A percentile compares a stretch with the other conserved stretches of the same genome.
phyloP scores from a whole-genome alignment of 805 yeast genomes.

The Pichia heedii region DNA sequence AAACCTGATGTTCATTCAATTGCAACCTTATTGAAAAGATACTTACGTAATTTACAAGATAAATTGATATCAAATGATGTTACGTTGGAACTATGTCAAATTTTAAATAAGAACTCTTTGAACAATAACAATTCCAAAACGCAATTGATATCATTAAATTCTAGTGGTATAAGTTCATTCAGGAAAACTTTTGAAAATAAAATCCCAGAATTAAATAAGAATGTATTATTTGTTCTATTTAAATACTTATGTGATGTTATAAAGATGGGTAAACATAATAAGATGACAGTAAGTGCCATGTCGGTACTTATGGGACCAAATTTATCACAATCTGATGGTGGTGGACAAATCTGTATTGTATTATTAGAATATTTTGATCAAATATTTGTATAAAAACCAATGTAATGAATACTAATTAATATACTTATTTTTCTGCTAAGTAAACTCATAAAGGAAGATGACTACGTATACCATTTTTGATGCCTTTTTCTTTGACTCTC shows the following conservation, averaged over 20 bases:
- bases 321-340: slow-evolving; percentile 26
- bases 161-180: slow-evolving; percentile 7
- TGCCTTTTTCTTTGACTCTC: slow-evolving; percentile 39
- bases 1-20: slow-evolving; percentile 75
- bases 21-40: slow-evolving; percentile 77
- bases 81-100: slow-evolving; percentile 27
- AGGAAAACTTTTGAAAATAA: slow-evolving; percentile 27
- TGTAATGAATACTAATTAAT: not conserved
- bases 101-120: slow-evolving; percentile 15
- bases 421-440: not conserved
- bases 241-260: slow-evolving; percentile 58
- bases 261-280: slow-evolving; percentile 51
- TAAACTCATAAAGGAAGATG: slow-evolving; percentile 5
- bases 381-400: slow-evolving; percentile 13
- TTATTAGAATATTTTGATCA: slow-evolving; percentile 22
- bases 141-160: not conserved
- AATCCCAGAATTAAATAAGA: slow-evolving; percentile 48
- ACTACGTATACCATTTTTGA: slow-evolving; percentile 7
- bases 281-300: slow-evolving; percentile 75
- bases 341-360: slow-evolving; percentile 24
- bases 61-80: slow-evolving; percentile 51
- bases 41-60: slow-evolving; percentile 67
- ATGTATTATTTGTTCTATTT: slow-evolving; percentile 57
- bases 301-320: slow-evolving; percentile 30
- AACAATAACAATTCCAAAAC: slow-evolving; percentile 16